A percentile compares a stretch with the other conserved stretches of the same genome.
These are phyloP conservation scores for Penicillium lividum DNA, from an alignment of 495 filamentous ascomycete species.

Conservation along the genomic window DNA sequence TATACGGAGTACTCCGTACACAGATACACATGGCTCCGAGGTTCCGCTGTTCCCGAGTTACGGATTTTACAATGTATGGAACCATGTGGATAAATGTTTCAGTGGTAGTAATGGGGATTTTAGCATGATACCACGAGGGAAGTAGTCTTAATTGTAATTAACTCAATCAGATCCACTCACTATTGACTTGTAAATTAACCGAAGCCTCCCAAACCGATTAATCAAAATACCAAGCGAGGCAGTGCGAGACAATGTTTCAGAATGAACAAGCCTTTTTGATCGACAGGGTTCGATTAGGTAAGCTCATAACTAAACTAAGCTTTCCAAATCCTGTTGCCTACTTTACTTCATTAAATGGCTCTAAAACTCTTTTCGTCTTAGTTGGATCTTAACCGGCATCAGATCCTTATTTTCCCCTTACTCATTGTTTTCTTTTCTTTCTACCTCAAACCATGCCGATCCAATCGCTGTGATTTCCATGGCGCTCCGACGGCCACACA, in stretches of 20 bases:
- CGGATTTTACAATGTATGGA: background rate
- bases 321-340: constrained; percentile 30
- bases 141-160: constrained; percentile 10
- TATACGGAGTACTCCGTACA: constrained; percentile 2
- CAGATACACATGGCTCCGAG: no score
- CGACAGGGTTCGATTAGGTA: constrained; percentile 33
- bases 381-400: background rate
- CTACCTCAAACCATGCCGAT: background rate
- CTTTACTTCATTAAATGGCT: background rate
- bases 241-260: constrained; percentile 27
- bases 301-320: constrained; percentile 1
- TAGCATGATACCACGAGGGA: constrained; percentile 16
- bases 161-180: background rate
- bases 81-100: background rate
- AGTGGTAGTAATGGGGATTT: background rate
- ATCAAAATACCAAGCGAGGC: constrained; percentile 4
- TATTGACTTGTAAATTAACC: background rate
- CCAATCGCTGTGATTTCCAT: constrained; percentile 23
- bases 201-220: background rate
- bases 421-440: background rate
- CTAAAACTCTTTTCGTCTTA: background rate
- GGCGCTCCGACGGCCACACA: constrained; percentile 37
- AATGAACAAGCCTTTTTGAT: constrained; percentile 31
- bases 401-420: constrained; percentile 1
- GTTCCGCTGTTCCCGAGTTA: no score